These are phyloP conservation scores for Pichia phayaonensis DNA, from an alignment of 805 yeast species.

Conservation along the genomic window DNA sequence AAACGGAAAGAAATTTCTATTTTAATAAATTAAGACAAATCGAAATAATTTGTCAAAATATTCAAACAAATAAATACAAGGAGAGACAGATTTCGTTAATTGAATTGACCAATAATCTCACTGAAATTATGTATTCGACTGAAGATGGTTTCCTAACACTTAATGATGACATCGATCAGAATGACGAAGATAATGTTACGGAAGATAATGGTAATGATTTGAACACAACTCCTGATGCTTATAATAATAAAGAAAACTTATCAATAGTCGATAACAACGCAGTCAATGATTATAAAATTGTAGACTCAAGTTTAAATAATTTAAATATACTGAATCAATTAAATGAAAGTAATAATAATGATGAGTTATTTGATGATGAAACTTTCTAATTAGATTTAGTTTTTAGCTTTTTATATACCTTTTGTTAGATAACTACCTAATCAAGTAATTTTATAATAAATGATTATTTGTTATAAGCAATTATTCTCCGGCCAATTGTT, in stretches of 20 bases:
- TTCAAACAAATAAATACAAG: slow-evolving; percentile 11
- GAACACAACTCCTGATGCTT: neutral
- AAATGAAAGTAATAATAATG: neutral
- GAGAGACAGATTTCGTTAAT: slow-evolving; percentile 25
- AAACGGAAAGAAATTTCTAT: slow-evolving; percentile 83
- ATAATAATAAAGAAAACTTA: neutral
- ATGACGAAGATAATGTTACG: neutral
- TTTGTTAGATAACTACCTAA: neutral
- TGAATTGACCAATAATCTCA: slow-evolving; percentile 52
- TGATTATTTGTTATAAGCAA: no score
- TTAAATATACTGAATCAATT: neutral
- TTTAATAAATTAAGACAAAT: slow-evolving; percentile 84
- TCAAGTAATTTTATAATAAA: no score
- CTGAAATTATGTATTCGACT: slow-evolving; percentile 68
- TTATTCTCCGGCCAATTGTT: no score
- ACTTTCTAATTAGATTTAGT: slow-evolving; percentile 1
- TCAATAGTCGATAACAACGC: neutral
- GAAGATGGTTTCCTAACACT: slow-evolving; percentile 78
- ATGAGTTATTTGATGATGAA: slow-evolving; percentile 10
- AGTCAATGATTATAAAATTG: neutral
- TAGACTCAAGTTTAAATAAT: neutral
- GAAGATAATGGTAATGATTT: neutral
- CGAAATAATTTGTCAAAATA: slow-evolving; percentile 67
- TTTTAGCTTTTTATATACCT: neutral
- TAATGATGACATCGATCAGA: slow-evolving; percentile 18